Conservation (phyloP, 805 yeast species). For the Saturnispora quitensis region DNA sequence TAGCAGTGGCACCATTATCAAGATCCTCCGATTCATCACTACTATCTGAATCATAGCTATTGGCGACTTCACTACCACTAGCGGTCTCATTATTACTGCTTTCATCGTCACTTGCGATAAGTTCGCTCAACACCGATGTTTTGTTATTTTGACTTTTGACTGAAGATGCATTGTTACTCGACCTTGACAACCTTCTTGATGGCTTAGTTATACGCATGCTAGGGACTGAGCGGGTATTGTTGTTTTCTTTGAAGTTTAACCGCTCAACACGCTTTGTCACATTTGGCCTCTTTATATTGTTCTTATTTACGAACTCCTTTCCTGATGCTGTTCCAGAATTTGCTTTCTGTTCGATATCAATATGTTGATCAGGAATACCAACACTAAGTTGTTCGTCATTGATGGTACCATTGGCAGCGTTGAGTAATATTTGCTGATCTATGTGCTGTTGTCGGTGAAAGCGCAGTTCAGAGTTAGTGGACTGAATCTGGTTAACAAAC, state of each 20-base stretch:
- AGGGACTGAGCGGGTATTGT: neutral
- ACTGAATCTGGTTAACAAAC: neutral
- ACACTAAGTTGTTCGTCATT: neutral
- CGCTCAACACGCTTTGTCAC: neutral
- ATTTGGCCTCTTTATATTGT: neutral
- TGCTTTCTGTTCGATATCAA: neutral
- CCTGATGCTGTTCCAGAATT: neutral
- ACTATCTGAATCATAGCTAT: neutral
- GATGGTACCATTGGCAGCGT: neutral
- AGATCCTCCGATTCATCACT: neutral
- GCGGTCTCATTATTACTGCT: neutral
- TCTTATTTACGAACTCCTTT: neutral
- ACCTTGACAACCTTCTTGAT: neutral
- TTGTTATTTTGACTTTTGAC: neutral
- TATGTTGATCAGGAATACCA: neutral
- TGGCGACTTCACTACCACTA: neutral
- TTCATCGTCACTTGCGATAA: slow-evolving; percentile 1
- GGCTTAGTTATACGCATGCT: neutral
- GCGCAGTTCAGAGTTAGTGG: neutral
- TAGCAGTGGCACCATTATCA: neutral
- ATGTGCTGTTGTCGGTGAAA: neutral
- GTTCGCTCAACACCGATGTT: neutral
- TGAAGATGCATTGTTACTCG: neutral
- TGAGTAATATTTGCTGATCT: neutral
- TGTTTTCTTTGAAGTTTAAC: neutral